Evolutionary conservation across 108 stramenopile genomes (phyloP).

Genomic region (Halocafeteria seosinensis): DNA sequence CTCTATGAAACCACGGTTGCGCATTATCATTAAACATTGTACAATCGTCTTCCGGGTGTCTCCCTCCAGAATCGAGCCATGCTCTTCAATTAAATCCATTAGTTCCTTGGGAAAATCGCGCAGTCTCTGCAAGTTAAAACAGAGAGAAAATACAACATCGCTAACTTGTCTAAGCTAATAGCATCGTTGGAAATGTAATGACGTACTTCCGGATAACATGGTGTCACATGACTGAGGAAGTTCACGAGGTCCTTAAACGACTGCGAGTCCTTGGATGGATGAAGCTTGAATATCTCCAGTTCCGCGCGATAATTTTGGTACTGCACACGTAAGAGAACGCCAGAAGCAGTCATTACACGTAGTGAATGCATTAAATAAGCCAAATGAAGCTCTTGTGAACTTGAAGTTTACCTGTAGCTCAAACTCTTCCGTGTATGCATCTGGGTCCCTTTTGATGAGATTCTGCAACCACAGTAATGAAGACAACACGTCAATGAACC

Average conservation of each 20-base stretch:
- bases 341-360: background rate
- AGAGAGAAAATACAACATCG: too few relatives aligned
- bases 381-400: too few relatives aligned
- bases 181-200: too few relatives aligned
- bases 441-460: constrained; percentile 80
- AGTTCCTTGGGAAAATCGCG: constrained; percentile 53
- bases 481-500: too few relatives aligned
- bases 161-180: too few relatives aligned
- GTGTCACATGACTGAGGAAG: constrained; percentile 50
- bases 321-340: background rate
- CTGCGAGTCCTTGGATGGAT: constrained; percentile 47
- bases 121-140: too few relatives aligned
- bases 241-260: constrained; percentile 50
- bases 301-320: constrained; percentile 49
- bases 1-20: constrained; percentile 62
- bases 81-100: constrained; percentile 50
- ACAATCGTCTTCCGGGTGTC: constrained; percentile 66
- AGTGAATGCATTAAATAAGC: too few relatives aligned
- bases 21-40: constrained; percentile 65
- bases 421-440: constrained; percentile 80
- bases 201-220: constrained; percentile 54
- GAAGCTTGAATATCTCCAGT: constrained; percentile 45
- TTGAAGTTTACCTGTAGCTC: constrained; percentile 39
- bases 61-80: constrained; percentile 41
- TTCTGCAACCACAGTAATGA: too few relatives aligned